Percentiles rank a stretch among this genome's conserved stretches.
Conservation (phyloP, 495 filamentous ascomycete species). For the Cercophora scortea region DNA sequence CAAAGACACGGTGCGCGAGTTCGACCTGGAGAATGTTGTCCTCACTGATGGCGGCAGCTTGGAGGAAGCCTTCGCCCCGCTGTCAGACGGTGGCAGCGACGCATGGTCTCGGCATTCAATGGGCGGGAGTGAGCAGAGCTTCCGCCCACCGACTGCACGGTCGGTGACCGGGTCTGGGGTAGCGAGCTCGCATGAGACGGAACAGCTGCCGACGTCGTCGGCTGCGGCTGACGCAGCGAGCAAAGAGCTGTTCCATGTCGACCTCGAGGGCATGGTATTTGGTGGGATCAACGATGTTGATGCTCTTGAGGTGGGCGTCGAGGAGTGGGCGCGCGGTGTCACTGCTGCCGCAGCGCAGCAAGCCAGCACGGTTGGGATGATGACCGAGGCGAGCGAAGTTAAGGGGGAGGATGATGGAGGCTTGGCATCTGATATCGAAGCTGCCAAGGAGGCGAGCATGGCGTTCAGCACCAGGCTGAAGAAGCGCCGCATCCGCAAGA, state of each 20-base stretch:
- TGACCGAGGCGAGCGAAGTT: constrained; percentile 11
- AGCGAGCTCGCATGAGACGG: constrained; percentile 17
- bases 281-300: constrained; percentile 28
- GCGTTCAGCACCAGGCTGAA: constrained; percentile 40
- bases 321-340: constrained; percentile 45
- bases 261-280: constrained; percentile 28
- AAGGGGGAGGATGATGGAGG: constrained; percentile 14
- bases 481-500: constrained; percentile 38
- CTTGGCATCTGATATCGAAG: constrained; percentile 33
- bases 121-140: constrained; percentile 10
- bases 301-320: constrained; percentile 19
- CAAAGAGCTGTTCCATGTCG: constrained; percentile 32
- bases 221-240: constrained; percentile 37
- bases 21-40: constrained; percentile 62
- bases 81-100: constrained; percentile 36
- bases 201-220: constrained; percentile 24
- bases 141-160: constrained; percentile 10
- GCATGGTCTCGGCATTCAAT: constrained; percentile 36
- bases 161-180: constrained; percentile 14
- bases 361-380: constrained; percentile 4
- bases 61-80: constrained; percentile 65
- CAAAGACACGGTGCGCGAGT: constrained; percentile 54
- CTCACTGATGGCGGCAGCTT: constrained; percentile 56
- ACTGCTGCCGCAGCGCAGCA: constrained; percentile 36
- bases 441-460: constrained; percentile 31